Conservation (phyloP, 2,329 filamentous ascomycete genomes). For the Aphanocladium album region DNA sequence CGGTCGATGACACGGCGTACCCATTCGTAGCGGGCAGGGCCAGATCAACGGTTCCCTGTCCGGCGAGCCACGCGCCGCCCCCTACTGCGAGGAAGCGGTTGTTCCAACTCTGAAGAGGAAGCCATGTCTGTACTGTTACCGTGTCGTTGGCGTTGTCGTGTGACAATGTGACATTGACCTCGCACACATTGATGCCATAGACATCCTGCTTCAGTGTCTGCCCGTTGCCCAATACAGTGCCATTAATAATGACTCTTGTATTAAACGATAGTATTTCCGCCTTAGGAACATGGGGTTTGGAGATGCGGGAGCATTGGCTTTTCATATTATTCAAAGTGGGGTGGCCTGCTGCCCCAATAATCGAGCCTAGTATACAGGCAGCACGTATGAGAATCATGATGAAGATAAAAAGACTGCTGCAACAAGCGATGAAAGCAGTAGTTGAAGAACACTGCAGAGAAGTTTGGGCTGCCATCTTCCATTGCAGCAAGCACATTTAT, state of each 20-base stretch:
- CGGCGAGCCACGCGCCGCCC: neutral
- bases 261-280: neutral
- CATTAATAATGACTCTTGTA: neutral
- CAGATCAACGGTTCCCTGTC: neutral
- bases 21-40: neutral
- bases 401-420: neutral
- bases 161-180: conserved; percentile 1
- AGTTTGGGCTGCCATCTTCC: too few relatives aligned
- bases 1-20: neutral
- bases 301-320: neutral
- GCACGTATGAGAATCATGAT: neutral
- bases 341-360: neutral
- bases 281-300: neutral
- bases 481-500: too few relatives aligned
- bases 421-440: too few relatives aligned
- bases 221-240: neutral
- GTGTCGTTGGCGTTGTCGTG: neutral
- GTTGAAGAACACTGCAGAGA: neutral
- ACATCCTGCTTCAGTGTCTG: neutral
- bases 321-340: neutral
- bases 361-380: neutral
- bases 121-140: neutral
- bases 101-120: neutral
- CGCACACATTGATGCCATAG: neutral
- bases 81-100: neutral